Conservation (phyloP, 345 rosid species). For the Chamaenerion angustifolium region DNA sequence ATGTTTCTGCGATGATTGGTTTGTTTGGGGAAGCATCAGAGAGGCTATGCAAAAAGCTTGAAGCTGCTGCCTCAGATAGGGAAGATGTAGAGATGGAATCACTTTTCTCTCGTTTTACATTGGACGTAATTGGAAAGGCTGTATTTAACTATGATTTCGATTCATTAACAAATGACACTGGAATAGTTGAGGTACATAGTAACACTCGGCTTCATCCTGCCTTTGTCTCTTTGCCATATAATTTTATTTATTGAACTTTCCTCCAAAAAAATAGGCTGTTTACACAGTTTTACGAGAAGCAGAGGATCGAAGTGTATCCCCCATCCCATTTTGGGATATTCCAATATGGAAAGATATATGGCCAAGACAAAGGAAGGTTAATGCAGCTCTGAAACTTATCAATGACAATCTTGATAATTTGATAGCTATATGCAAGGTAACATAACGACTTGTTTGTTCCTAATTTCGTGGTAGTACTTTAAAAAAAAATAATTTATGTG, state of each 20-base stretch:
- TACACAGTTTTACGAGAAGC: slow-evolving; percentile 88
- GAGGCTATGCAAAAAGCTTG: slow-evolving; percentile 77
- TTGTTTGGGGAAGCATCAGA: slow-evolving; percentile 74
- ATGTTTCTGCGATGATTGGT: slow-evolving; percentile 82
- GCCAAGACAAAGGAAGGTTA: slow-evolving; percentile 70
- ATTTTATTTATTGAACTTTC: background rate
- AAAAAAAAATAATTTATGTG: no score
- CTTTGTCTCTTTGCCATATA: background rate
- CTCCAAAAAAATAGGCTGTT: slow-evolving; percentile 48
- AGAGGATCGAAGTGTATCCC: slow-evolving; percentile 89
- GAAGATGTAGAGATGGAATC: slow-evolving; percentile 96
- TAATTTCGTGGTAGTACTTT: no score
- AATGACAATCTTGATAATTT: slow-evolving; percentile 61
- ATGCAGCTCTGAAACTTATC: slow-evolving; percentile 60
- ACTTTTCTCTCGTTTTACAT: slow-evolving; percentile 81
- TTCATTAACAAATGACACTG: slow-evolving; percentile 78
- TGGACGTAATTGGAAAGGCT: slow-evolving; percentile 90
- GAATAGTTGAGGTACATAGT: slow-evolving; percentile 74
- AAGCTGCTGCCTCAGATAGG: slow-evolving; percentile 58
- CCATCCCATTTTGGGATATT: slow-evolving; percentile 84
- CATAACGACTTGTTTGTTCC: slow-evolving; percentile 1
- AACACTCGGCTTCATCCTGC: background rate
- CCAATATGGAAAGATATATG: slow-evolving; percentile 94
- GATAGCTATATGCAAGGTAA: slow-evolving; percentile 84
- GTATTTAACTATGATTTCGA: slow-evolving; percentile 92